These are phyloP conservation scores for Andrographis paniculata DNA, from an alignment of 305 asterid genomes.

Conservation along the genomic window DNA sequence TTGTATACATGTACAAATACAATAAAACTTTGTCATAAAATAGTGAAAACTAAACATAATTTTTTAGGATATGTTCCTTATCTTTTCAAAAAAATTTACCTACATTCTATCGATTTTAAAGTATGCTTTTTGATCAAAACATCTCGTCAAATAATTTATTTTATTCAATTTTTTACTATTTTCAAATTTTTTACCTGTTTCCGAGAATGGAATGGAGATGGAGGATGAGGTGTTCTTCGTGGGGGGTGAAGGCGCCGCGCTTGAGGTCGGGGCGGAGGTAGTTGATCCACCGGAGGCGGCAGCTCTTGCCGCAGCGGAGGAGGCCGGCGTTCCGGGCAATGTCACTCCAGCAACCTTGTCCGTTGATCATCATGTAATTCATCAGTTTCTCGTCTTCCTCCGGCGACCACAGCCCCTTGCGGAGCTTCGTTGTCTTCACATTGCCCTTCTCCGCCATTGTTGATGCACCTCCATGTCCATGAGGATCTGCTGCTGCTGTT, in stretches of 20 bases:
- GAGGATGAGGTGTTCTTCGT: slow-evolving; percentile 51
- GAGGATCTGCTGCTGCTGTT: too few species aligned
- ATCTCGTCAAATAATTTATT: too few species aligned
- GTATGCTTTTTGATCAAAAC: too few species aligned
- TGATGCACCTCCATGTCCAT: neutral
- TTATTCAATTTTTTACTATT: too few species aligned
- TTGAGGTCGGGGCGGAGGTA: slow-evolving; percentile 42
- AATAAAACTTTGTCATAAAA: too few species aligned
- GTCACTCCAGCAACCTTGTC: slow-evolving; percentile 68
- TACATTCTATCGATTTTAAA: too few species aligned
- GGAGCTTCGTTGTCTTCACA: slow-evolving; percentile 20
- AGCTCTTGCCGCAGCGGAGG: slow-evolving; percentile 55
- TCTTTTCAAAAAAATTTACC: too few species aligned
- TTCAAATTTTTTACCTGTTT: slow-evolving; percentile 28
- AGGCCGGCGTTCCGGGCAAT: slow-evolving; percentile 58
- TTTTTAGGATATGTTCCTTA: too few species aligned
- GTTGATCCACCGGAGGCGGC: slow-evolving; percentile 56
- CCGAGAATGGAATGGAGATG: slow-evolving; percentile 60
- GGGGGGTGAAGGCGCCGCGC: slow-evolving; percentile 51
- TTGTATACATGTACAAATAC: too few species aligned
- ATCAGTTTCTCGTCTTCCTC: slow-evolving; percentile 1
- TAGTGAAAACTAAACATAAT: too few species aligned
- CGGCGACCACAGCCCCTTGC: slow-evolving; percentile 33
- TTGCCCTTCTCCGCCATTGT: neutral
- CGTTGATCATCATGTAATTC: slow-evolving; percentile 44